Base-by-base conservation (phyloP, 805 yeast genomes). In the Kodamaea restingae region DNA sequence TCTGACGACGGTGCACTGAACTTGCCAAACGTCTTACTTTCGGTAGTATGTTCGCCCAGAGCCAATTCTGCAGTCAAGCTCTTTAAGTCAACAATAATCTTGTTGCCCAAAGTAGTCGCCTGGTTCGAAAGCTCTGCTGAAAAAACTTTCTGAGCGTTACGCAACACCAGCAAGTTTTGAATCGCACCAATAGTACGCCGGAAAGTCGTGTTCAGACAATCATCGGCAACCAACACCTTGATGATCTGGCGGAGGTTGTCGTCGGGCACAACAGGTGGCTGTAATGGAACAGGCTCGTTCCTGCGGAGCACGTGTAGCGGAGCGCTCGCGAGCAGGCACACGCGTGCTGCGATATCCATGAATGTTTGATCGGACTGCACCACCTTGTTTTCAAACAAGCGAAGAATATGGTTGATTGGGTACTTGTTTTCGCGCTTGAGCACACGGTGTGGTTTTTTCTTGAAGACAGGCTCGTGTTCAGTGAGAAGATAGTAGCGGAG, bases 201-300 rank as follows among this genome's bases (percentile, higher is more conserved):
- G 64, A 90, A 88, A 0, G 95, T 86, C 31, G 82, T 75, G 46
- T 86, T 81, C 25, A 90, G 80, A 54, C 96, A 88, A 40, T 90
- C 95, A 52, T 85, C 87, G 1, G 91, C 76, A 4, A 82, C 77
- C 38, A 90, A 67, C 22, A 86, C 78, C 15, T 78, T 71, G 11
- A 85, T 81, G 22, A 88, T 67, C 44, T 72, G 73, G 35, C 76
- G 73, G 51, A 87, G 66, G 46, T 81, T 81, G 15, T 67, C 60
- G 29, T 75, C 78, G 1, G 86, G 81, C 7, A 30, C 32, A 47
- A 90, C 77, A 5, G 83, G 64, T 22, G 70, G 70, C 31, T 63
- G 50, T 27, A 61, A 56, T 8, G 54, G 40, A 18, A 22, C 43
- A 14, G 27, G 22, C 45, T 18, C 28, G 15, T 29, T 28, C 7